Conservation (phyloP, 1,139 yeast genomes). For the Taphrina flavorubra region DNA sequence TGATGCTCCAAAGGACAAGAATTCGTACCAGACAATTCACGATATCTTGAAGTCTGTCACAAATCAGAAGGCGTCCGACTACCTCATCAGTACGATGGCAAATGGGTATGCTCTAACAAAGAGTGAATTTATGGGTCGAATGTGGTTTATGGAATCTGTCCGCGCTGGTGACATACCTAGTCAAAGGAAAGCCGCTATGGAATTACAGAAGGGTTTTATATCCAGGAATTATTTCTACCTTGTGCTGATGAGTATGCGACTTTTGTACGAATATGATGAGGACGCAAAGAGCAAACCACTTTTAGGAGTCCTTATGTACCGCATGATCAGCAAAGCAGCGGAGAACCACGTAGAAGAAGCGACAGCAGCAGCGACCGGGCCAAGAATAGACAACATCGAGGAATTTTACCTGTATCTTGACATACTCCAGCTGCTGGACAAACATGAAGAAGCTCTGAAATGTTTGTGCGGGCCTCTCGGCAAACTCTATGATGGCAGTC, state of each 20-base stretch:
- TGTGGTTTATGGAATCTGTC: slow-evolving; percentile 37
- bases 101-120: slow-evolving; percentile 7
- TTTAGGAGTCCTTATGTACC: slow-evolving; percentile 33
- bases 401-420: slow-evolving; percentile 42
- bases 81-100: slow-evolving; percentile 24
- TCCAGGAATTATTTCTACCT: slow-evolving; percentile 36
- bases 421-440: slow-evolving; percentile 28
- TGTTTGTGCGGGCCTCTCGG: slow-evolving; percentile 22
- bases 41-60: slow-evolving; percentile 17
- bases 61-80: background rate
- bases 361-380: background rate
- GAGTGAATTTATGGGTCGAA: slow-evolving; percentile 25
- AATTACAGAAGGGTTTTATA: slow-evolving; percentile 40
- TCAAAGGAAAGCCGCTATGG: slow-evolving; percentile 37
- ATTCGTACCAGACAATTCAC: slow-evolving; percentile 33
- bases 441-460: slow-evolving; percentile 20
- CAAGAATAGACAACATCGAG: slow-evolving; percentile 27
- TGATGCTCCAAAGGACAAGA: slow-evolving; percentile 5
- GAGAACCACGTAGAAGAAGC: background rate
- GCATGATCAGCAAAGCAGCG: slow-evolving; percentile 30
- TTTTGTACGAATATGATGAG: slow-evolving; percentile 10
- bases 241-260: slow-evolving; percentile 35
- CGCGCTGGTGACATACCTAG: slow-evolving; percentile 22
- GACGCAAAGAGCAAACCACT: slow-evolving; percentile 19
- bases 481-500: slow-evolving; percentile 24